Evolutionary conservation across 2,329 filamentous ascomycete species (phyloP), one percentile per base, ranked within the genome.

Genomic region (Diaporthe humulicola): DNA sequence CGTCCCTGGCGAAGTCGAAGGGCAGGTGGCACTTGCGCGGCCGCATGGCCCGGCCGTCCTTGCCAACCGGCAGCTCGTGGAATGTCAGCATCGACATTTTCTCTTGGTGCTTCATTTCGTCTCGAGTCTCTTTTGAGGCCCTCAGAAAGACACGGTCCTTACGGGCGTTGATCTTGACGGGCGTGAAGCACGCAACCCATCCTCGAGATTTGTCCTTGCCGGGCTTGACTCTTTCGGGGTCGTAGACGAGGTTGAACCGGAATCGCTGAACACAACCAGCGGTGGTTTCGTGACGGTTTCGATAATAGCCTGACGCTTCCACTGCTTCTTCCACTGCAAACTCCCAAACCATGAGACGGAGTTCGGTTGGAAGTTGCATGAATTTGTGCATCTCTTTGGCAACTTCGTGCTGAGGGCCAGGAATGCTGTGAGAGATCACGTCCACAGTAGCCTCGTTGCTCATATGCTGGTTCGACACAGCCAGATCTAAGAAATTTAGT

Each of bases 131-230:
- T 30, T 6, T 14, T 2, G 17, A 40, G n/a, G 19, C 56, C 17
- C 25, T 5, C 4, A 71, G 70, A 28, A 71, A 48, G 10, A 30
- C 14, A 3, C 12, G 14, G 8, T 40, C 14, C 12, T 25, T 19
- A 12, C 15, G n/a, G 12, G 38, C 17, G 36, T 61, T 61, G 52
- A 45, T 19, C 7, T 17, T 38, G 10, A 67, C 22, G 1, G 64
- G 64, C 7, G 64, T 38, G 45, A 67, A 67, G n/a, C 64, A 67
- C 5, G 64, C 64, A 9, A 67, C 64, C 64, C 64, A 67, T 4
- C 64, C 45, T 4, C 28, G 22, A 1, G 60, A 66, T 28, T 17
- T 17, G 60, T 48, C 30, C 3, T 22, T 12, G 30, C 28, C 38
- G 1, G 45, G 54, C 28, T 50, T 50, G 52, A 71, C 19, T 9